These are phyloP conservation scores for Xerocomus minutiporus DNA, from an alignment of 1,284 basidiomycete species.

Conservation along the genomic window DNA sequence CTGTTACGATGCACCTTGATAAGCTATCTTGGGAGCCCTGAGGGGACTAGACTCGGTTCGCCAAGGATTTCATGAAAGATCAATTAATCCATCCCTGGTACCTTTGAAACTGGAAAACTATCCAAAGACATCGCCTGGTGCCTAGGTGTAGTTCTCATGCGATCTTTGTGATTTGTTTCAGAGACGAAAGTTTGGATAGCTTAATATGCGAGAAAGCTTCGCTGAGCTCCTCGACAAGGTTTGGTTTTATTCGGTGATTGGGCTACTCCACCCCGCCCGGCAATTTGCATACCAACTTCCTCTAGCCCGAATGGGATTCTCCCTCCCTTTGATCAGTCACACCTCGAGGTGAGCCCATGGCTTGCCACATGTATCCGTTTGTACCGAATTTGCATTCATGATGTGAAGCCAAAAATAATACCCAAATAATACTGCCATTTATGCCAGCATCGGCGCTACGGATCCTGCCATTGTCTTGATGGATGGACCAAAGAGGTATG, in stretches of 20 bases:
- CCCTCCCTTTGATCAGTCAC: conserved; percentile 32
- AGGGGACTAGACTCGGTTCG: conserved; percentile 26
- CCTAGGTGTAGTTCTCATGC: too few species aligned
- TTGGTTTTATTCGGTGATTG: conserved; percentile 26
- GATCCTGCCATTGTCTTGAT: conserved; percentile 9
- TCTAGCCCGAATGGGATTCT: conserved; percentile 17
- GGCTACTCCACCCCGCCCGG: conserved; percentile 22
- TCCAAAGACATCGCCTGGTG: too few species aligned
- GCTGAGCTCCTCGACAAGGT: conserved; percentile 32
- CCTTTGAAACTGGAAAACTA: too few species aligned
- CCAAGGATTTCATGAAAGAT: conserved; percentile 25
- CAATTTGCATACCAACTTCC: conserved; percentile 12
- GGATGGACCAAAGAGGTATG: conserved; percentile 10
- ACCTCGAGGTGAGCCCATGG: conserved; percentile 35
- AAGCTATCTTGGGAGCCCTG: conserved; percentile 31
- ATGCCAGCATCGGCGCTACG: conserved; percentile 19
- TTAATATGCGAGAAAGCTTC: conserved; percentile 27
- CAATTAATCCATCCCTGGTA: too few species aligned
- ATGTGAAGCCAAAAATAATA: conserved; percentile 15
- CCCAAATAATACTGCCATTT: too few species aligned
- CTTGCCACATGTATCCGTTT: conserved; percentile 30
- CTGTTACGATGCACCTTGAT: conserved; percentile 26
- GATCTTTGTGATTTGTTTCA: too few species aligned
- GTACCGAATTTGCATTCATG: conserved; percentile 32
- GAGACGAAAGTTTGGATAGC: conserved; percentile 15